Evolutionary conservation across 2,329 filamentous ascomycete genomes (phyloP), one percentile per base, ranked within the genome.

Genomic region (Thyridium curvatum): DNA sequence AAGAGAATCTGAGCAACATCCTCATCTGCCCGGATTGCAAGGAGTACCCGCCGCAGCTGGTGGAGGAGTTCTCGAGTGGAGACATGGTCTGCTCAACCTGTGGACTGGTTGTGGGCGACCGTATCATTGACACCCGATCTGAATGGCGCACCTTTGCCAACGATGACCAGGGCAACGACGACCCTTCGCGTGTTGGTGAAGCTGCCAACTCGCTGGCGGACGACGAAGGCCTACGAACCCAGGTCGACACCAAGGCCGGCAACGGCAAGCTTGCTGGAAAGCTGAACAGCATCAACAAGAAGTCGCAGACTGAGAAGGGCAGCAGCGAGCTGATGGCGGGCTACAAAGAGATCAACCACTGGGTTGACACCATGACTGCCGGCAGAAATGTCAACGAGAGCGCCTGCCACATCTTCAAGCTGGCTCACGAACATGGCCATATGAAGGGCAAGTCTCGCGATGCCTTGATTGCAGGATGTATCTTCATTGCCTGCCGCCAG

Each of bases 131-230:
- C 59, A 94, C 87, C 44, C 85, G 94, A 46, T 95, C 89, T 35
- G 93, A 98, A 68, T 98, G 93, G 93, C 87, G 93, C 59, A 98
- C 93, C 1, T 98, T 98, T 66, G 89, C 90, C 58, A 97, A 97
- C 59, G 93, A 98, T 56, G 94, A 98, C 59, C 88, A 95, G 61
- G 88, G 87, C 55, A 90, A 86, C 55, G 94, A 97, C 52, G 93
- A 98, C 51, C 93, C 94, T 4, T 96, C 89, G 42, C 93, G 93
- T 88, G 91, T 98, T 48, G 93, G 93, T 69, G 93, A 97, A 52
- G 86, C 85, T 6, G 83, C 84, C 44, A 96, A 97, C 56, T 84
- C 87, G 39, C 80, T 98, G 15, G 39, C 46, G 13, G 42, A 34
- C 16, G 46, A 50, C 45, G 48, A 50, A 35, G 48, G 48, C 9